Evolutionary conservation across 2,329 filamentous ascomycete species (phyloP), one percentile per base, ranked within the genome.

Genomic region (Hypomyces rosellus): DNA sequence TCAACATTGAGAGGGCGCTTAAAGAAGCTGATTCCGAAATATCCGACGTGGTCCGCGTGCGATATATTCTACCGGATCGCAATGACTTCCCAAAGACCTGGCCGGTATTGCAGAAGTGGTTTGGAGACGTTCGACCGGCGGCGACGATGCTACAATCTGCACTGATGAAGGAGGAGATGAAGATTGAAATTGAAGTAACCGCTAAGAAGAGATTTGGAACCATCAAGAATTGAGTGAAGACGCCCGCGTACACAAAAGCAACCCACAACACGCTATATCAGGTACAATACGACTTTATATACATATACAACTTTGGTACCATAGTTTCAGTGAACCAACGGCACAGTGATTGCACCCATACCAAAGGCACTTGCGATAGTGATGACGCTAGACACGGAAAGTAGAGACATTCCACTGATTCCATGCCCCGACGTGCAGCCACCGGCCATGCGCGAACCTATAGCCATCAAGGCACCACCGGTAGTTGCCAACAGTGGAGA

Each of bases 341-440:
- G 59, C 4, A 61, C 61, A 45, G 66, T 53, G 44, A 60, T 46
- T 34, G 59, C 61, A 3, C 80, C 82, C 0, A 73, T 73, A 1
- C 61, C 74, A 68, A 86, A 85, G 57, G 81, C 76, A 5, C 74
- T 68, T 3, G 65, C 74, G 20, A 85, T 80, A 0, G 80, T 83
- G 12, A 86, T 63, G 49, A 85, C 71, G 59, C 84, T 86, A 9
- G 82, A 78, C 4, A 77, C 66, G 0, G 78, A 82, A 46, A 86
- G 68, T 53, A 82, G 68, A n/a, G 79, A 77, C 60, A 86, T 74
- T 0, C 84, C 84, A 52, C 79, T 85, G 55, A 88, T 81, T 0
- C 84, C 84, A 61, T 88, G 84, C 0, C 84, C 84, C 5, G 80
- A 84, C 0, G 84, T 85, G 55, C 84, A 88, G 0, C 84, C 84